Percentiles rank a stretch among this genome's conserved stretches.
Conservation (phyloP, 768 basidiomycete genomes). For the Mycena alexandri region DNA sequence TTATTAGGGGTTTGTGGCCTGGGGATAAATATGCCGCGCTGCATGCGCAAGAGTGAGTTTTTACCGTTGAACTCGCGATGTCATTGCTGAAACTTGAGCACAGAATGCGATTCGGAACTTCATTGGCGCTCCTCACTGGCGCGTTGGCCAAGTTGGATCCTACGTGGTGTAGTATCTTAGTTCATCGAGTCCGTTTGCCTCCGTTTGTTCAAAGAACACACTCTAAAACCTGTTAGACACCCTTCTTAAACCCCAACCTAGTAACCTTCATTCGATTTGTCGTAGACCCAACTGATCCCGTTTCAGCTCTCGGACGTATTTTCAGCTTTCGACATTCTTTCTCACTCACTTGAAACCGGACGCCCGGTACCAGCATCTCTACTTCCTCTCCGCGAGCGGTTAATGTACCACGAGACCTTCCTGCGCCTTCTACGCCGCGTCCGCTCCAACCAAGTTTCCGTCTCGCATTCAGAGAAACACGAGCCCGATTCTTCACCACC, state of each 20-base stretch:
- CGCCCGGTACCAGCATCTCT: constrained; percentile 54
- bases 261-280: constrained; percentile 42
- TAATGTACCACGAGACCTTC: constrained; percentile 57
- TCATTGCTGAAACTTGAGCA: constrained; percentile 47
- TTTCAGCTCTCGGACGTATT: constrained; percentile 61
- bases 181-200: constrained; percentile 49
- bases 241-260: constrained; percentile 60
- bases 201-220: neutral
- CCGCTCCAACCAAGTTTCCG: no score
- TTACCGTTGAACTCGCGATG: neutral
- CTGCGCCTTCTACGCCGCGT: constrained; percentile 36
- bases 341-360: constrained; percentile 51
- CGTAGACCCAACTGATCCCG: neutral
- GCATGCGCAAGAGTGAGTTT: constrained; percentile 47
- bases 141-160: constrained; percentile 56
- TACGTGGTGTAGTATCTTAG: constrained; percentile 59
- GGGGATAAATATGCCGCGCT: constrained; percentile 51
- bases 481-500: no score
- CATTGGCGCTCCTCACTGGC: constrained; percentile 52
- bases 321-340: constrained; percentile 54
- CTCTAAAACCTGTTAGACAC: constrained; percentile 46
- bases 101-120: no score
- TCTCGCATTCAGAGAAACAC: no score
- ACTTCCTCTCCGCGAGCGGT: constrained; percentile 55
- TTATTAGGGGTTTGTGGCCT: constrained; percentile 61